Conservation (phyloP, 345 rosid species). For the Melastoma malabathricum region DNA sequence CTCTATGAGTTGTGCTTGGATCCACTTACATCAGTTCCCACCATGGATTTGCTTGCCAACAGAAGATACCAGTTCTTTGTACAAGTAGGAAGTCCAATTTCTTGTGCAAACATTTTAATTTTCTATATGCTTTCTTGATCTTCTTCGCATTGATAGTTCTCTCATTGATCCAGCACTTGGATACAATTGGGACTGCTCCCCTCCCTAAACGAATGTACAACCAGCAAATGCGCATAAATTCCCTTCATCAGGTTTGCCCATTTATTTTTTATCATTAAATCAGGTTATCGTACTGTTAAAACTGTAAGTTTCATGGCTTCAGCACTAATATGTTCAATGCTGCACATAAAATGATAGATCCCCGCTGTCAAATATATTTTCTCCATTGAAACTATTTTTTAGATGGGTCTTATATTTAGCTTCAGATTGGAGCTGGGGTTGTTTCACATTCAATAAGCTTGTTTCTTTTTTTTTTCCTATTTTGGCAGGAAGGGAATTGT, state of each 20-base stretch:
- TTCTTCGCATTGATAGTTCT: not conserved
- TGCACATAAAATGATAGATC: too few species aligned
- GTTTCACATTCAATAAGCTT: too few species aligned
- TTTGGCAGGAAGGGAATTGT: too few species aligned
- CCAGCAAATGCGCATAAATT: constrained; percentile 81
- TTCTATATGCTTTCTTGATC: too few species aligned
- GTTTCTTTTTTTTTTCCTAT: too few species aligned
- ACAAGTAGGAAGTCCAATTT: constrained; percentile 27
- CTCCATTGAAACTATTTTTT: too few species aligned
- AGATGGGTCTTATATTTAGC: too few species aligned
- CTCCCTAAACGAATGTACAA: constrained; percentile 78
- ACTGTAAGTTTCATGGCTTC: too few species aligned
- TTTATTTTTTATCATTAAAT: not conserved
- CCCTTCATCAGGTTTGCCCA: constrained; percentile 78
- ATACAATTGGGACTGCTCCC: constrained; percentile 67
- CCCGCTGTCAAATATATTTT: too few species aligned
- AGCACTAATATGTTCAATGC: too few species aligned
- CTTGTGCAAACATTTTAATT: not conserved
- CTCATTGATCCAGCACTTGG: constrained; percentile 53
- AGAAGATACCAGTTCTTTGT: constrained; percentile 75
- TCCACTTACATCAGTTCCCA: constrained; percentile 69
- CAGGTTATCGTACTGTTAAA: too few species aligned
- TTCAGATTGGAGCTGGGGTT: too few species aligned
- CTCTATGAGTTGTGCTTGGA: constrained; percentile 78
- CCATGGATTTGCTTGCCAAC: constrained; percentile 69